Percentiles rank a stretch among this genome's conserved stretches.
Evolutionary conservation across 2,329 filamentous ascomycete species (phyloP).

Genomic region (Aurifilum marmelostoma): DNA sequence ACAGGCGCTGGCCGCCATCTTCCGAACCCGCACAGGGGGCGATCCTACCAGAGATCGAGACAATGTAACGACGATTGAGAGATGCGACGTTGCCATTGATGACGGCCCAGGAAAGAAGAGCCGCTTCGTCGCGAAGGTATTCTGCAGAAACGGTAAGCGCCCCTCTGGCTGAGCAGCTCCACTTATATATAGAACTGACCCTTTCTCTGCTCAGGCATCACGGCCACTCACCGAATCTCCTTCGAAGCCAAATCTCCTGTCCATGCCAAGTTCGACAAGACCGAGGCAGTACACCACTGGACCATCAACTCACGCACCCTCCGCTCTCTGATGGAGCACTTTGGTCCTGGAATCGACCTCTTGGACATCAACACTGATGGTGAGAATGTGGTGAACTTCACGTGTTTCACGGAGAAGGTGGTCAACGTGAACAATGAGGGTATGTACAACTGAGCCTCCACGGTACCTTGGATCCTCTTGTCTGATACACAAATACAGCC

Average conservation of each 20-base stretch:
- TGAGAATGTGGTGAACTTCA: constrained; percentile 73
- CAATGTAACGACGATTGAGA: constrained; percentile 71
- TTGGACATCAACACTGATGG: constrained; percentile 77
- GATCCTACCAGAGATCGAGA: constrained; percentile 63
- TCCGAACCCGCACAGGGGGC: constrained; percentile 65
- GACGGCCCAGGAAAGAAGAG: constrained; percentile 73
- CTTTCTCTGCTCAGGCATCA: constrained; percentile 57
- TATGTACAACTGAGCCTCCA: constrained; percentile 34
- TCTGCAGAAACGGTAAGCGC: constrained; percentile 68
- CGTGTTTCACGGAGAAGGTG: constrained; percentile 80
- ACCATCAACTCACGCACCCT: constrained; percentile 71
- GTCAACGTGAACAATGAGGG: constrained; percentile 63
- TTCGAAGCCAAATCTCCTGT: constrained; percentile 76
- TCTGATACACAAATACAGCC: constrained; percentile 50
- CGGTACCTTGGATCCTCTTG: constrained; percentile 16
- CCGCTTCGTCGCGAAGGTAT: constrained; percentile 72
- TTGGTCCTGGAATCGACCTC: constrained; percentile 78
- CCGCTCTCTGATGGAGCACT: constrained; percentile 78
- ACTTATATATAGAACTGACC: neutral
- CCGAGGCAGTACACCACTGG: constrained; percentile 71
- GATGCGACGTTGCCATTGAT: constrained; percentile 74
- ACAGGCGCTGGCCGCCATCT: constrained; percentile 71
- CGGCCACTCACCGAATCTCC: constrained; percentile 75
- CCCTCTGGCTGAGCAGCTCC: neutral
- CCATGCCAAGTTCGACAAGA: constrained; percentile 74